Conservation (phyloP, 2,329 filamentous ascomycete genomes). For the Penicillium paneum region DNA sequence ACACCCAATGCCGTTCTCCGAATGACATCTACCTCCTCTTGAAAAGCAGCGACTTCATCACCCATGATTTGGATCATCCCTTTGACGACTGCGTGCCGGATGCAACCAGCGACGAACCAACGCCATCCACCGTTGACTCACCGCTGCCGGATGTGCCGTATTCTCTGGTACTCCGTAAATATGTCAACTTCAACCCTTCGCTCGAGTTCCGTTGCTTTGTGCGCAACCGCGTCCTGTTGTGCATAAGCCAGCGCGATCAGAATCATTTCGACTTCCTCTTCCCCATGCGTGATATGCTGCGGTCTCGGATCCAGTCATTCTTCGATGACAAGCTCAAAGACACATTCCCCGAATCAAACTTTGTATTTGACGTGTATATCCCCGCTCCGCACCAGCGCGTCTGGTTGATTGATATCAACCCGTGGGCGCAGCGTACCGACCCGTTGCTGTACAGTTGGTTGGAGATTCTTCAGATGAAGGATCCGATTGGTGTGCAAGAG, state of each 20-base stretch:
- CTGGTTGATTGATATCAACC: constrained; percentile 90
- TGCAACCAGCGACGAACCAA: constrained; percentile 9
- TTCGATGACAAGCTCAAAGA: constrained; percentile 71
- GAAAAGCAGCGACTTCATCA: constrained; percentile 92
- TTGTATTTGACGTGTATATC: constrained; percentile 90
- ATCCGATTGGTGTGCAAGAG: constrained; percentile 40
- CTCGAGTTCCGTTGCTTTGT: constrained; percentile 97
- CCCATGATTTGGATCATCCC: constrained; percentile 88
- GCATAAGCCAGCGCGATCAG: constrained; percentile 81
- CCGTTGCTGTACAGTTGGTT: constrained; percentile 85
- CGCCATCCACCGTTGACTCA: constrained; percentile 8
- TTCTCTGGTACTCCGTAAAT: constrained; percentile 80
- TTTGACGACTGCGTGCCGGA: constrained; percentile 69
- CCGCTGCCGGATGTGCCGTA: constrained; percentile 58
- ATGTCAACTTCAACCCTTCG: constrained; percentile 81
- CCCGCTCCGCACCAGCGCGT: constrained; percentile 71
- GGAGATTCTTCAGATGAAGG: constrained; percentile 71
- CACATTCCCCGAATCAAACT: constrained; percentile 78
- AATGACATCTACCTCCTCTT: constrained; percentile 92
- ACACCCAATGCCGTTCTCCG: constrained; percentile 80
- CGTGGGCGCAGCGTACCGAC: constrained; percentile 88
- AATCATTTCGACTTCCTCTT: constrained; percentile 86
- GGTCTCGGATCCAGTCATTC: constrained; percentile 68
- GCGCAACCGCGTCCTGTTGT: constrained; percentile 73
- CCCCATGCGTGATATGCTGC: constrained; percentile 62